phyloP scores from a whole-genome alignment of 257 asterid genomes.

The Solanum okadae region DNA sequence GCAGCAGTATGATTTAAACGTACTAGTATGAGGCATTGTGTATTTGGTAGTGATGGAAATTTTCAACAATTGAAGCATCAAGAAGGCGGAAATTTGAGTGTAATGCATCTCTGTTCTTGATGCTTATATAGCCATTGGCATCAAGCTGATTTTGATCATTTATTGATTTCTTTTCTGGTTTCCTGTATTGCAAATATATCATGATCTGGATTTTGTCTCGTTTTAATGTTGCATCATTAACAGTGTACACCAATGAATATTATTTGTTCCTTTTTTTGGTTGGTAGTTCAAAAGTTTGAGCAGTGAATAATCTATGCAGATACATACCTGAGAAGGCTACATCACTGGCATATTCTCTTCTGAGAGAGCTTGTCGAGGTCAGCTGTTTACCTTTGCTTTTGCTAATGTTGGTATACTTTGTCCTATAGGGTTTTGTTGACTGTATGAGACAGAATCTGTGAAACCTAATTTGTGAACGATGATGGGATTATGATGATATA shows the following conservation, averaged over 20 bases:
- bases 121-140: neutral
- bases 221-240: neutral
- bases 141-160: neutral
- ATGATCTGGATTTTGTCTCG: neutral
- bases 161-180: neutral
- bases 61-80: neutral
- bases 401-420: neutral
- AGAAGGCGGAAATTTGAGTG: neutral
- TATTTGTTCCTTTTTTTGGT: neutral
- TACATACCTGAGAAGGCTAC: conserved; percentile 78
- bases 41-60: neutral
- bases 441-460: neutral
- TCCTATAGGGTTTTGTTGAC: neutral
- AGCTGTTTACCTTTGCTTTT: conserved; percentile 4
- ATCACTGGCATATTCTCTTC: conserved; percentile 59
- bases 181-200: neutral
- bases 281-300: neutral
- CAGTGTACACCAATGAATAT: neutral
- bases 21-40: neutral
- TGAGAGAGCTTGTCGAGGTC: conserved; percentile 65
- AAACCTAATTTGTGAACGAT: neutral
- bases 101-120: neutral
- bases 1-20: neutral
- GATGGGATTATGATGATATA: neutral
- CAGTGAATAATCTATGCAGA: conserved; percentile 33